phyloP scores from a whole-genome alignment of 805 yeast genomes.

The Lipomyces spencermartinsiae region DNA sequence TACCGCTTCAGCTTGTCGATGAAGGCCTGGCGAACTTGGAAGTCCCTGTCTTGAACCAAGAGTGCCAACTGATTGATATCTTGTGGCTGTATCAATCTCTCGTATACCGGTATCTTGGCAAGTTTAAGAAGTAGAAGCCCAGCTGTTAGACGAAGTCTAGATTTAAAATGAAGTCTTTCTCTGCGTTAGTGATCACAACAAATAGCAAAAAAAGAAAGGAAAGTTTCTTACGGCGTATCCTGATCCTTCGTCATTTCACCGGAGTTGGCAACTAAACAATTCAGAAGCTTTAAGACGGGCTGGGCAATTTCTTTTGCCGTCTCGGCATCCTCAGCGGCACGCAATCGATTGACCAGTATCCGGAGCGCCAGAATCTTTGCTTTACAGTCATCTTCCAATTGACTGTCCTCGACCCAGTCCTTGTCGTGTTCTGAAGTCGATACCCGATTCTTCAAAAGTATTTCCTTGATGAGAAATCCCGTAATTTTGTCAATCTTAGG shows the following conservation, averaged over 20 bases:
- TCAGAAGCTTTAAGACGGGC: conserved; percentile 70
- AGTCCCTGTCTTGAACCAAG: conserved; percentile 70
- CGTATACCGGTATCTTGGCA: conserved; percentile 61
- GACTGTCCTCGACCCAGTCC: conserved; percentile 57
- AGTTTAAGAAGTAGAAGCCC: conserved; percentile 70
- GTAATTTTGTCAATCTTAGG: conserved; percentile 65
- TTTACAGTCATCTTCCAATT: conserved; percentile 51
- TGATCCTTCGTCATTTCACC: conserved; percentile 64
- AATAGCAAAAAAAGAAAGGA: neutral
- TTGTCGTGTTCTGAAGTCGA: conserved; percentile 43
- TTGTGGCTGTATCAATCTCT: conserved; percentile 57
- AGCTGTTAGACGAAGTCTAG: conserved; percentile 69
- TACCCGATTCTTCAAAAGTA: conserved; percentile 60
- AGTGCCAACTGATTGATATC: conserved; percentile 61
- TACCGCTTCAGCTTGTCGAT: conserved; percentile 57
- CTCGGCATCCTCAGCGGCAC: conserved; percentile 47
- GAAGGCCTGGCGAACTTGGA: conserved; percentile 61
- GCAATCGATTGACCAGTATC: conserved; percentile 65
- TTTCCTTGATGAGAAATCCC: conserved; percentile 62
- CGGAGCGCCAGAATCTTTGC: conserved; percentile 61
- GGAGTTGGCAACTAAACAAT: conserved; percentile 70
- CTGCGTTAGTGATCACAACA: neutral
- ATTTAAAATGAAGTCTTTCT: conserved; percentile 53
- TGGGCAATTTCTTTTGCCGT: conserved; percentile 55
- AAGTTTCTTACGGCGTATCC: conserved; percentile 57